Evolutionary conservation across 129 eudicot species (phyloP), one percentile per base, ranked within the genome.

Genomic region (Tanacetum coccineum): DNA sequence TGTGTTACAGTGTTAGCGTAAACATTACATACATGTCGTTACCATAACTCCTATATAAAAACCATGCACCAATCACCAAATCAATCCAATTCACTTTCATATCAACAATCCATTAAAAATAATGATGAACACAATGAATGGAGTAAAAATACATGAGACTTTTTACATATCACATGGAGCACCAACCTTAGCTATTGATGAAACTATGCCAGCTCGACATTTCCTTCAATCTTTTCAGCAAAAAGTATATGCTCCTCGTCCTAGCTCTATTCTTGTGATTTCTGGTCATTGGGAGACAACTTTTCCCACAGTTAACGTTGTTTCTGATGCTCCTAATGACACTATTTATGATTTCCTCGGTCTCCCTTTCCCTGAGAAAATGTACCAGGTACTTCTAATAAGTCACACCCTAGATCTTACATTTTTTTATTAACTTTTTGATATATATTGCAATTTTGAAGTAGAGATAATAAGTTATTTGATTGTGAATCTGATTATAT

Each of bases 241-340:
- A 19, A 85, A 74, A 3, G 81, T 80, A 0, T 71, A 80, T 13
- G 26, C 83, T 13, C 74, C 66, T 25, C 81, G 63, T 13, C 98
- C 98, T 9, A 77, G 80, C n/a, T 72, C 96, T 0, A 88, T 92
- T 56, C 85, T 92, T 14, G 28, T 88, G 2, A 81, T 92, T 14
- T 88, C 98, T 26, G 98, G 83, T 46, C 96, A 92, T 53, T 88
- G 97, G 97, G 96, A 87, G 60, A 87, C 97, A 6, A 70, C 78
- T 11, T 78, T 78, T 15, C 97, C 97, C 1, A 47, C 87, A 3
- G 82, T 91, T 63, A 91, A 77, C 67, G 83, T 74, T 51, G 55
- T 85, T 40, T 44, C 76, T 17, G 55, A 74, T n/a, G 87, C 87
- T 62, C 65, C 76, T n/a, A 28, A 20, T 14, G 88, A 85, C 4